Percentiles rank a stretch among this genome's conserved stretches.
Evolutionary conservation across 139 green algal genomes (phyloP).

Genomic region (Volvox africanus): DNA sequence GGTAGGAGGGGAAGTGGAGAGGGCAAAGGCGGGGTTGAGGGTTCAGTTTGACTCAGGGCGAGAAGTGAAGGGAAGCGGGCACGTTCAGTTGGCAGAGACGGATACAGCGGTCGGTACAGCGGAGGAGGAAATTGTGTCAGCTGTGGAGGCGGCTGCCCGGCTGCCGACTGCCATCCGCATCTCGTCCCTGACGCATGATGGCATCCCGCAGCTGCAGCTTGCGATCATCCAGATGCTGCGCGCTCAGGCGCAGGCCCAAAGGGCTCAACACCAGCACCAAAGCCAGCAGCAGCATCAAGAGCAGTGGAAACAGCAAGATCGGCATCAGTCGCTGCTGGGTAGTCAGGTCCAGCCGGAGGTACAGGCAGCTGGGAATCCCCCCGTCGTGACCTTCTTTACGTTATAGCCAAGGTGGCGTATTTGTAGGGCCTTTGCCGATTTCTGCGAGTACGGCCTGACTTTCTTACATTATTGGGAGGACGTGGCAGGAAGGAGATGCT

Average conservation of each 20-base stretch:
- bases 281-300: not conserved
- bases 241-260: not conserved
- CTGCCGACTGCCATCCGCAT: conserved; percentile 73
- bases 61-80: no score
- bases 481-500: no score
- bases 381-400: not conserved
- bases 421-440: no score
- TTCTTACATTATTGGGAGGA: no score
- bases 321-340: not conserved
- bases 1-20: no score
- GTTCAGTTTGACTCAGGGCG: no score
- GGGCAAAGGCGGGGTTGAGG: no score
- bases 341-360: not conserved
- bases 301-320: not conserved
- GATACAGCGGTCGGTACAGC: not conserved
- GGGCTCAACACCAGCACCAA: not conserved
- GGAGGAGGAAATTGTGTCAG: not conserved
- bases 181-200: conserved; percentile 78
- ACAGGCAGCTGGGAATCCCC: not conserved
- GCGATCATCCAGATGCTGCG: conserved; percentile 71
- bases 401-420: not conserved
- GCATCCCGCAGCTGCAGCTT: conserved; percentile 75
- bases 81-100: no score
- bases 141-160: conserved; percentile 54
- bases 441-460: no score